A percentile compares a stretch with the other conserved stretches of the same genome.
Conservation (phyloP, 164 flowering plant genomes). For the Nymphaea thermarum region DNA sequence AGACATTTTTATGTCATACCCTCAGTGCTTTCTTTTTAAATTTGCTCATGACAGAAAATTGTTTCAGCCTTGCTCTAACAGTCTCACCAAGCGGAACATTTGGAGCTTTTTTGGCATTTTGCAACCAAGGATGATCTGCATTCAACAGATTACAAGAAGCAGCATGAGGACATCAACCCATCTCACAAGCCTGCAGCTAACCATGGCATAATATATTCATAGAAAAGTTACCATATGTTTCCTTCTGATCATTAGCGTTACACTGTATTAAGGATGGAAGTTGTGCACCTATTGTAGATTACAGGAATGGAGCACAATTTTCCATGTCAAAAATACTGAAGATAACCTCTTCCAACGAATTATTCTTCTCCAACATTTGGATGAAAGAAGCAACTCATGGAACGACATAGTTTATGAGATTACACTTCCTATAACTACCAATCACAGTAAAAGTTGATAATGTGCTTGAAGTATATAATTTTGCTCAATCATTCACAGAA, state of each 20-base stretch:
- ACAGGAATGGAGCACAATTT: too few species aligned
- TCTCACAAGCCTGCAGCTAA: too few species aligned
- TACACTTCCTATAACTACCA: background rate
- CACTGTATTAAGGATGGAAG: background rate
- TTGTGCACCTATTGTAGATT: background rate
- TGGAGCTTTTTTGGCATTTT: conserved; percentile 79
- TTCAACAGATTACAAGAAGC: background rate
- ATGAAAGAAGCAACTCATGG: background rate
- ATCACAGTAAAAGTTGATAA: too few species aligned
- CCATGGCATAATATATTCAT: too few species aligned
- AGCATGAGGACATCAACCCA: background rate
- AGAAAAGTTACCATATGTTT: background rate
- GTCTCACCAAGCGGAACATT: conserved; percentile 83
- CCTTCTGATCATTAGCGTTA: background rate
- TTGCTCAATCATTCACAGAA: too few species aligned
- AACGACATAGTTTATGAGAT: background rate
- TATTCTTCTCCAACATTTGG: too few species aligned
- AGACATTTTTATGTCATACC: conserved; percentile 27
- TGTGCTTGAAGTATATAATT: too few species aligned
- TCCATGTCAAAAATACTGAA: background rate
- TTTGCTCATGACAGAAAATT: conserved; percentile 89
- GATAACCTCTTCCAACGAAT: background rate
- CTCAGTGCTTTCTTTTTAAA: conserved; percentile 87
- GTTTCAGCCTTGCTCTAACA: conserved; percentile 82
- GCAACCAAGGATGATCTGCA: conserved; percentile 94